phyloP scores from a whole-genome alignment of 78 protist genomes.

The Dictyostelium purpureum region DNA sequence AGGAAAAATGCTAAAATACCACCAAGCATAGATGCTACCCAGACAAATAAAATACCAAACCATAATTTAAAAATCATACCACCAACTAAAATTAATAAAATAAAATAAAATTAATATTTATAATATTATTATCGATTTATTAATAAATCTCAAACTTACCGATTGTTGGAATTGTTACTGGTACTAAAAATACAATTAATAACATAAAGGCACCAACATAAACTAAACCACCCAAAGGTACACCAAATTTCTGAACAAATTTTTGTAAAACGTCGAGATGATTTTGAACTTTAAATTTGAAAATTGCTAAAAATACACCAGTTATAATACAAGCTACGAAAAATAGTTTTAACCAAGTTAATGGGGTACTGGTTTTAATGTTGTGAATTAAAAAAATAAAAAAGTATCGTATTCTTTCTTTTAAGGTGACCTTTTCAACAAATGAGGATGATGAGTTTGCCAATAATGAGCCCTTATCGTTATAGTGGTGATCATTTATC shows the following conservation, averaged over 20 bases:
- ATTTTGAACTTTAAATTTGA: slow-evolving; percentile 49
- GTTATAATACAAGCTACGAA: neutral
- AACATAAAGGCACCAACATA: slow-evolving; percentile 46
- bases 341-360: slow-evolving; percentile 19
- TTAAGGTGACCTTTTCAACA: slow-evolving; percentile 10
- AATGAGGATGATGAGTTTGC: neutral
- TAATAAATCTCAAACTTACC: slow-evolving; percentile 1
- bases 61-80: slow-evolving; percentile 56
- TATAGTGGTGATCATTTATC: neutral
- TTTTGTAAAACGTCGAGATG: slow-evolving; percentile 44
- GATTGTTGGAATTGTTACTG: slow-evolving; percentile 73
- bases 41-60: slow-evolving; percentile 64
- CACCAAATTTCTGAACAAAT: slow-evolving; percentile 45
- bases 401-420: slow-evolving; percentile 37
- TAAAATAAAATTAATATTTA: neutral
- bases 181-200: slow-evolving; percentile 62
- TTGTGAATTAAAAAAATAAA: neutral
- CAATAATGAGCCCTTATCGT: neutral
- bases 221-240: slow-evolving; percentile 40
- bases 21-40: slow-evolving; percentile 65
- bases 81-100: slow-evolving; percentile 7
- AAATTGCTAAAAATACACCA: slow-evolving; percentile 31
- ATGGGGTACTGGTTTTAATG: slow-evolving; percentile 1
- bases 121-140: neutral
- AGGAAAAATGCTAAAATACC: slow-evolving; percentile 49